A percentile compares a stretch with the other conserved stretches of the same genome.
Conservation (phyloP, 495 filamentous ascomycete species). For the Penicillium dipodomyicola region DNA sequence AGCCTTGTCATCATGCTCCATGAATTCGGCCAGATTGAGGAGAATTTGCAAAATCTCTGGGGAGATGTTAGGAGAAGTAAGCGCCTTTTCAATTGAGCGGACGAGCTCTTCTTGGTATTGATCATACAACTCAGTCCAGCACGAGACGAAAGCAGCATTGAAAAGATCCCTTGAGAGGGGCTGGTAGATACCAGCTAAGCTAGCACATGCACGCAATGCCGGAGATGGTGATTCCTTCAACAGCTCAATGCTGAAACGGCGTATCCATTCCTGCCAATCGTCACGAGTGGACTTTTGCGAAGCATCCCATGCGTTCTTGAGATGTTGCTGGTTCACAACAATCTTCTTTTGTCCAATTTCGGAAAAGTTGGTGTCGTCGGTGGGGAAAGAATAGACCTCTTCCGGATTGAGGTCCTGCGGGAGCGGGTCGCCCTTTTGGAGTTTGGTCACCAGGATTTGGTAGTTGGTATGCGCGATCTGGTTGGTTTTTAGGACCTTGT, state of each 20-base stretch:
- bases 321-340: slow-evolving; percentile 92
- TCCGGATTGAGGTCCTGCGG: slow-evolving; percentile 92
- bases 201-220: slow-evolving; percentile 87
- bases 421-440: slow-evolving; percentile 89
- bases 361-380: slow-evolving; percentile 72
- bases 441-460: slow-evolving; percentile 81
- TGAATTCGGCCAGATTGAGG: slow-evolving; percentile 96
- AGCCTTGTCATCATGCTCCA: slow-evolving; percentile 99
- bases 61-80: slow-evolving; percentile 88
- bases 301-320: slow-evolving; percentile 97
- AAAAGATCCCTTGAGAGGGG: slow-evolving; percentile 91
- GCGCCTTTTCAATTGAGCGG: slow-evolving; percentile 88
- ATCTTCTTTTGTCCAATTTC: slow-evolving; percentile 91
- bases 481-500: slow-evolving; percentile 65
- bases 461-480: slow-evolving; percentile 84
- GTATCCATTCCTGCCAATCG: slow-evolving; percentile 99
- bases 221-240: slow-evolving; percentile 95
- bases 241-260: slow-evolving; percentile 91
- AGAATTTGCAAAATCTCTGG: slow-evolving; percentile 93
- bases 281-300: slow-evolving; percentile 92
- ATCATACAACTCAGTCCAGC: slow-evolving; percentile 96
- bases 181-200: slow-evolving; percentile 83
- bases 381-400: slow-evolving; percentile 72
- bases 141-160: slow-evolving; percentile 97
- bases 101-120: slow-evolving; percentile 95